phyloP scores from a whole-genome alignment of 352 stramenopile genomes.

The Peronospora destructor region DNA sequence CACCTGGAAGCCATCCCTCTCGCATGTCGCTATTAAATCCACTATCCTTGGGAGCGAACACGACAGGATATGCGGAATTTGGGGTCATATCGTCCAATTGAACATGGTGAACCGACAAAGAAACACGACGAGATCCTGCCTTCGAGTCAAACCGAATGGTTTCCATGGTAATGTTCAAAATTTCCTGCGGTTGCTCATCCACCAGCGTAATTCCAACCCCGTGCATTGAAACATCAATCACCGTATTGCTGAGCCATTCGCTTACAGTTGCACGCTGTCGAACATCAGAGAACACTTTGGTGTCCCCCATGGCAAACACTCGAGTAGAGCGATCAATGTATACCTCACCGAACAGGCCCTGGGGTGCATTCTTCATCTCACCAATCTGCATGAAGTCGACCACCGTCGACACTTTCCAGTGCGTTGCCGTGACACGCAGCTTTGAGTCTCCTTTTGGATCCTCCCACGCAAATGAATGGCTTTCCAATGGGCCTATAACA shows the following conservation, averaged over 20 bases:
- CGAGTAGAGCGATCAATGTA: constrained; percentile 81
- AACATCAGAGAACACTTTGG: constrained; percentile 48
- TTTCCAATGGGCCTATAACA: constrained; percentile 56
- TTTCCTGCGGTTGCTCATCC: constrained; percentile 62
- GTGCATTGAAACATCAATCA: constrained; percentile 73
- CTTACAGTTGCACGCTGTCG: constrained; percentile 47
- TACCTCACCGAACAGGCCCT: constrained; percentile 66
- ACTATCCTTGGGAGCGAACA: constrained; percentile 73
- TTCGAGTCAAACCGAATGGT: constrained; percentile 61
- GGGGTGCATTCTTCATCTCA: constrained; percentile 41
- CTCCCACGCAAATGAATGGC: constrained; percentile 78
- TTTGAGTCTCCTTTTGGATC: constrained; percentile 53
- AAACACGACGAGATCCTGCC: constrained; percentile 37
- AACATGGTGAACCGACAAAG: constrained; percentile 72
- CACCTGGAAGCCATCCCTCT: constrained; percentile 72
- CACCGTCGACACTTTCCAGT: constrained; percentile 63
- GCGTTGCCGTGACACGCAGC: constrained; percentile 50
- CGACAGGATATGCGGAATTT: constrained; percentile 60
- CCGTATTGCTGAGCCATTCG: constrained; percentile 65
- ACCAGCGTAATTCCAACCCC: constrained; percentile 76
- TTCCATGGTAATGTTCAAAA: constrained; percentile 85
- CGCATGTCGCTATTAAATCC: constrained; percentile 85
- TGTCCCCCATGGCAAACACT: constrained; percentile 76
- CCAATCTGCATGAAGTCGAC: constrained; percentile 77
- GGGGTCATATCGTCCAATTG: constrained; percentile 85